Evolutionary conservation across 805 yeast genomes (phyloP).

Genomic region (Hanseniaspora occidentalis): DNA sequence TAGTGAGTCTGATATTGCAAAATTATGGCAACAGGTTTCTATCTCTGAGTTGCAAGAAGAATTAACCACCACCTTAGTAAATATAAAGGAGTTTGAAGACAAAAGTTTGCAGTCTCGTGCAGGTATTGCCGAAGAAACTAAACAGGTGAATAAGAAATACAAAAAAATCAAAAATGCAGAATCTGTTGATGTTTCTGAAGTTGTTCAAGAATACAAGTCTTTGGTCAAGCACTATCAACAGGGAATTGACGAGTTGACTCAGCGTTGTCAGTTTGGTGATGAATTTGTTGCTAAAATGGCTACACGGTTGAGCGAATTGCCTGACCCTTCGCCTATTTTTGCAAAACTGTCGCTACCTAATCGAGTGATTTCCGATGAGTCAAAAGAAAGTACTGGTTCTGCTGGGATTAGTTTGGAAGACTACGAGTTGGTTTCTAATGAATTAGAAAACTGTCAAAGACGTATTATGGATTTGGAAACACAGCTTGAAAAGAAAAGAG

Average conservation of each 20-base stretch:
- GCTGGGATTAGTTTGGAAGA: constrained; percentile 56
- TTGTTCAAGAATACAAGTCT: constrained; percentile 37
- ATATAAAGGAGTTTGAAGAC: constrained; percentile 59
- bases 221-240: constrained; percentile 69
- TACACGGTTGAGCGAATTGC: constrained; percentile 72
- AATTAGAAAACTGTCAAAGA: constrained; percentile 57
- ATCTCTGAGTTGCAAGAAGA: constrained; percentile 56
- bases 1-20: constrained; percentile 53
- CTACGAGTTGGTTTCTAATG: constrained; percentile 58
- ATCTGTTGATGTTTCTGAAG: constrained; percentile 33
- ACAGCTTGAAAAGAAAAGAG: constrained; percentile 44
- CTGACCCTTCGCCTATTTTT: constrained; percentile 73
- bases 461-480: constrained; percentile 56
- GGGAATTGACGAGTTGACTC: constrained; percentile 75
- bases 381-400: constrained; percentile 65
- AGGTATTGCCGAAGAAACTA: constrained; percentile 72
- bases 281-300: constrained; percentile 62
- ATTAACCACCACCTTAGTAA: constrained; percentile 63
- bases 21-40: constrained; percentile 65
- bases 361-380: too few relatives aligned
- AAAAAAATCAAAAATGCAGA: constrained; percentile 55
- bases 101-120: constrained; percentile 59
- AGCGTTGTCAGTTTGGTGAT: constrained; percentile 66
- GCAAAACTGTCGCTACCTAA: constrained; percentile 43
- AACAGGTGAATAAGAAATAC: constrained; percentile 36